These are phyloP conservation scores for Leccinum truebloodii DNA, from an alignment of 768 basidiomycete genomes.

Conservation along the genomic window DNA sequence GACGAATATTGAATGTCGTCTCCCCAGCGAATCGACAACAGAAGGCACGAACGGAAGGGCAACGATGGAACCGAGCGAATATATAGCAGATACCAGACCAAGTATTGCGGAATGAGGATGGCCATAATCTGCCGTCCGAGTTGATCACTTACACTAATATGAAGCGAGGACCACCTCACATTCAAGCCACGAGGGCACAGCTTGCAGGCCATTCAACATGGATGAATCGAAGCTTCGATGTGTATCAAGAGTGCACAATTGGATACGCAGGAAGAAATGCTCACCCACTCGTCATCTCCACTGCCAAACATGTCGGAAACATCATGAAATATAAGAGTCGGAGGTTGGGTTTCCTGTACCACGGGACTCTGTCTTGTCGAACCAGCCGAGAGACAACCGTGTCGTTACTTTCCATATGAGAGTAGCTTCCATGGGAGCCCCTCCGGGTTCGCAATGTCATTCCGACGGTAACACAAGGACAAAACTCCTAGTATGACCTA, in stretches of 20 bases:
- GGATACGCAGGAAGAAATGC: background rate
- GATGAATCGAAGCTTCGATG: conserved; percentile 37
- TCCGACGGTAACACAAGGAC: background rate
- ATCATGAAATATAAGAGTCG: conserved; percentile 54
- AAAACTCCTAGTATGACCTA: background rate
- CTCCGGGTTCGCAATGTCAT: background rate
- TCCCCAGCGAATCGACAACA: conserved; percentile 14
- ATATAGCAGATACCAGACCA: conserved; percentile 58
- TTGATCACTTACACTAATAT: background rate
- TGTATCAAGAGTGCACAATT: background rate
- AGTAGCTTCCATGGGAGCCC: background rate
- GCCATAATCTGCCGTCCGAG: conserved; percentile 43
- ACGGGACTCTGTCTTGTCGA: conserved; percentile 49
- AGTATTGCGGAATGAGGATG: conserved; percentile 52
- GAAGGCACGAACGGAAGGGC: conserved; percentile 43
- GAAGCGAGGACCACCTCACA: conserved; percentile 36
- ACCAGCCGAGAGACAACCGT: conserved; percentile 16
- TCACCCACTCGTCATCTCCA: conserved; percentile 15
- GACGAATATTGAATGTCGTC: conserved; percentile 17
- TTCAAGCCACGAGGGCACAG: conserved; percentile 54
- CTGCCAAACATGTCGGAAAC: conserved; percentile 38
- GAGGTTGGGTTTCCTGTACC: conserved; percentile 63
- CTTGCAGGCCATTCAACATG: conserved; percentile 65
- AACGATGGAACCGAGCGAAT: conserved; percentile 56
- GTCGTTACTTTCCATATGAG: conserved; percentile 3